Percentiles rank a stretch among this genome's conserved stretches.
Conservation (phyloP, 257 asterid genomes). For the Avicennia marina region DNA sequence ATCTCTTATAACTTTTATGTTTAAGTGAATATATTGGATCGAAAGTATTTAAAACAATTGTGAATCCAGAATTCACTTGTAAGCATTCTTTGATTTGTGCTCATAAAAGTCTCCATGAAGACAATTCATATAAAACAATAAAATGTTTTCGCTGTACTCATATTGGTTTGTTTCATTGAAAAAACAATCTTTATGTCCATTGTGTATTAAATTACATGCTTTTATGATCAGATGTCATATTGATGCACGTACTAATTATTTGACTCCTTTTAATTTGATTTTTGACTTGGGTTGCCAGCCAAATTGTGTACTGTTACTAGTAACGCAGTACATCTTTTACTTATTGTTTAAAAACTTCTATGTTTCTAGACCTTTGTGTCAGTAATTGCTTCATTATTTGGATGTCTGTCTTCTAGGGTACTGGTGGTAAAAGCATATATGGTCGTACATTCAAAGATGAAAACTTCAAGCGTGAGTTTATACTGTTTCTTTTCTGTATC, state of each 20-base stretch:
- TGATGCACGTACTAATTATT: no score
- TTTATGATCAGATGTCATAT: no score
- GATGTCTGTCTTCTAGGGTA: constrained; percentile 51
- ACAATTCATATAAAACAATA: no score
- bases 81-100: not conserved
- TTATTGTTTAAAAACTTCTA: not conserved
- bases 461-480: constrained; percentile 78
- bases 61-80: not conserved
- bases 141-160: no score
- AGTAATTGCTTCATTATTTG: constrained; percentile 9
- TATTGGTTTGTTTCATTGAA: no score
- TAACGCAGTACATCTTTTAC: constrained; percentile 1
- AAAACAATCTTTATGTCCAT: no score
- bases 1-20: not conserved
- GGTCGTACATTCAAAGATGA: constrained; percentile 95
- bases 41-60: not conserved
- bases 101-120: no score
- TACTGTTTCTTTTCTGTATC: constrained; percentile 11
- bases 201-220: no score
- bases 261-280: no score
- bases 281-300: no score
- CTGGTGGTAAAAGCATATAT: constrained; percentile 96
- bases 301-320: no score
- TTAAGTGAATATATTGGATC: not conserved
- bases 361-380: not conserved